Evolutionary conservation across 2,329 filamentous ascomycete genomes (phyloP), one percentile per base, ranked within the genome.

Genomic region (Chrysosporium queenslandicum): DNA sequence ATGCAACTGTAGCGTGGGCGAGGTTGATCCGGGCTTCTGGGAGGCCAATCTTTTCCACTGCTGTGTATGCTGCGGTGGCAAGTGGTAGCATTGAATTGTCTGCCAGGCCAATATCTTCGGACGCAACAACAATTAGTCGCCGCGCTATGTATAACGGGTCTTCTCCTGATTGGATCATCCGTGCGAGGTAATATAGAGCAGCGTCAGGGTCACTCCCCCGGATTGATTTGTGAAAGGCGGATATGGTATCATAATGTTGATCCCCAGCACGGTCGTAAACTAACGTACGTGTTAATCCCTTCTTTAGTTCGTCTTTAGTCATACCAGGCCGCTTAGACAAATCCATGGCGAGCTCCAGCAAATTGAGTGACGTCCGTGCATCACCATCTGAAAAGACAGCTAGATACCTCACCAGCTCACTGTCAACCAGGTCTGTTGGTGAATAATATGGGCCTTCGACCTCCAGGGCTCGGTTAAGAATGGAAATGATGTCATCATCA

Each of bases 181-280:
- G 84, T 0, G 87, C 87, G 1, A 98, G 80, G 67, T 97, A 98
- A 72, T 97, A 98, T 1, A 98, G 77, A 0, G 91, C 79, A 0
- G 91, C 92, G 66, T 97, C 86, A 0, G 91, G 69, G 63, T 96
- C 84, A 52, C 82, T 85, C 37, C 92, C 92, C 42, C 92, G 85
- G 8, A 97, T 83, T 2, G 89, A 89, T 64, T 98, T 98, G 77
- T 97, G 92, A 61, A 97, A 92, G 27, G 92, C 92, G 0, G 87
- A 94, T 63, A 98, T 97, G 50, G 87, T 92, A 65, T 98, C 91
- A 72, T 97, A 98, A 71, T 97, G 92, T 66, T 95, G 88, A 68
- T 98, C 92, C 49, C 92, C 91, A 0, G 86, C 87, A 51, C 92
- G 82, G 68, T 98, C 92, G 69, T 97, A 97, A 12, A 97, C 89